These are phyloP conservation scores for Dactylonectria macrodidyma DNA, from an alignment of 2,329 filamentous ascomycete genomes.

Conservation along the genomic window DNA sequence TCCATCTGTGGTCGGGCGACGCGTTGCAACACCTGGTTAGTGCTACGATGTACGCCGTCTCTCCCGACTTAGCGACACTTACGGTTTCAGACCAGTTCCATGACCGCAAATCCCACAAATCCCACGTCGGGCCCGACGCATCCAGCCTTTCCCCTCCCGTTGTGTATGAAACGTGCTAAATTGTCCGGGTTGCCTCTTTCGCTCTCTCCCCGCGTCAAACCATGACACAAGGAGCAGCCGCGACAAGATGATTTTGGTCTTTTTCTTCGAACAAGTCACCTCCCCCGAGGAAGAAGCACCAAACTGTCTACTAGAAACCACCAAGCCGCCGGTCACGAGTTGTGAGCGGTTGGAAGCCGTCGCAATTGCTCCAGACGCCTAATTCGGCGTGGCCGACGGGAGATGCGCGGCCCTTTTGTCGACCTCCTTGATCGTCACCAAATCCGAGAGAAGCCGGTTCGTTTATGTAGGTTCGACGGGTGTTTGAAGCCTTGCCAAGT, in stretches of 20 bases:
- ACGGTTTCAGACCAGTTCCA: conserved; percentile 44
- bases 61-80: conserved; percentile 29
- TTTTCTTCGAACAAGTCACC: conserved; percentile 34
- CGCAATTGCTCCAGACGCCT: conserved; percentile 19
- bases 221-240: conserved; percentile 21
- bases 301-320: conserved; percentile 25
- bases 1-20: conserved; percentile 2
- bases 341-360: conserved; percentile 2
- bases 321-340: background rate
- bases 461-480: conserved; percentile 8
- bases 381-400: conserved; percentile 1
- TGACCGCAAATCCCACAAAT: conserved; percentile 38
- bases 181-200: conserved; percentile 37
- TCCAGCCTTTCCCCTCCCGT: conserved; percentile 11
- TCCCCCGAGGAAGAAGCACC: too few relatives aligned
- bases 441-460: conserved; percentile 8
- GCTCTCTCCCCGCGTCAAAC: conserved; percentile 31
- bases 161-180: conserved; percentile 45
- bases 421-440: conserved; percentile 7
- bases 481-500: conserved; percentile 6
- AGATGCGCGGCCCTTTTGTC: conserved; percentile 14
- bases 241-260: conserved; percentile 15
- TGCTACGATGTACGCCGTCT: conserved; percentile 19
- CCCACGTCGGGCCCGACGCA: conserved; percentile 15
- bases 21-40: conserved; percentile 16